Evolutionary conservation across 495 filamentous ascomycete species (phyloP).

Genomic region (Tuber magnatum): DNA sequence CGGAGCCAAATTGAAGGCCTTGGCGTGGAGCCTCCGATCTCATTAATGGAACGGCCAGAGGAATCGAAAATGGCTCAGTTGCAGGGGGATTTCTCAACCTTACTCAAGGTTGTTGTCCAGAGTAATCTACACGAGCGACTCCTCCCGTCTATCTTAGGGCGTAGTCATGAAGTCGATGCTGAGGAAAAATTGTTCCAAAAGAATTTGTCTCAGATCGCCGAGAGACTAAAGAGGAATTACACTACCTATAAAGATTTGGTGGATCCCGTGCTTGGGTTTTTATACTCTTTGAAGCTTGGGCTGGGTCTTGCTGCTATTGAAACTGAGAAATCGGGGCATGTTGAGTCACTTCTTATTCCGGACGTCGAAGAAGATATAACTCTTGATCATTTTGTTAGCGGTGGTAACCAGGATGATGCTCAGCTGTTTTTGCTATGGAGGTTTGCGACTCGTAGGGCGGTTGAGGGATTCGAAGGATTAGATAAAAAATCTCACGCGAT

Average conservation of each 20-base stretch:
- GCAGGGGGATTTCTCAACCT: conserved; percentile 72
- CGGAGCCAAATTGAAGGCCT: conserved; percentile 54
- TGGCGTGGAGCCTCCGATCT: conserved; percentile 53
- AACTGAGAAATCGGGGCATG: conserved; percentile 23
- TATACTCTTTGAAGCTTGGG: conserved; percentile 72
- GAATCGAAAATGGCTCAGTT: conserved; percentile 60
- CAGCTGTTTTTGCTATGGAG: conserved; percentile 42
- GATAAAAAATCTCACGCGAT: conserved; percentile 5
- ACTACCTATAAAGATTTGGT: conserved; percentile 78
- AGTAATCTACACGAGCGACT: conserved; percentile 47
- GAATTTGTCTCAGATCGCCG: conserved; percentile 63
- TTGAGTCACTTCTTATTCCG: conserved; percentile 30
- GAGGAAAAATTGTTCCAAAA: conserved; percentile 56
- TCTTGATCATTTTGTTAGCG: background rate
- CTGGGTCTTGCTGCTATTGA: conserved; percentile 53
- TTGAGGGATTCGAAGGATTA: conserved; percentile 24
- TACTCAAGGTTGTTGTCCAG: conserved; percentile 59
- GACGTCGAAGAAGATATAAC: conserved; percentile 4
- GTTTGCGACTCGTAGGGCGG: conserved; percentile 18
- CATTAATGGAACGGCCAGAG: conserved; percentile 61
- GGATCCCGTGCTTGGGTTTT: conserved; percentile 67
- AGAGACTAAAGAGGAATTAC: conserved; percentile 59
- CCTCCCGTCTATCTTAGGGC: conserved; percentile 22
- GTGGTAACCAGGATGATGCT: conserved; percentile 38
- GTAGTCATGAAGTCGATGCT: conserved; percentile 29